These are phyloP conservation scores for Aschersonia sp. DNA, from an alignment of 2,329 filamentous ascomycete genomes.

Conservation along the genomic window DNA sequence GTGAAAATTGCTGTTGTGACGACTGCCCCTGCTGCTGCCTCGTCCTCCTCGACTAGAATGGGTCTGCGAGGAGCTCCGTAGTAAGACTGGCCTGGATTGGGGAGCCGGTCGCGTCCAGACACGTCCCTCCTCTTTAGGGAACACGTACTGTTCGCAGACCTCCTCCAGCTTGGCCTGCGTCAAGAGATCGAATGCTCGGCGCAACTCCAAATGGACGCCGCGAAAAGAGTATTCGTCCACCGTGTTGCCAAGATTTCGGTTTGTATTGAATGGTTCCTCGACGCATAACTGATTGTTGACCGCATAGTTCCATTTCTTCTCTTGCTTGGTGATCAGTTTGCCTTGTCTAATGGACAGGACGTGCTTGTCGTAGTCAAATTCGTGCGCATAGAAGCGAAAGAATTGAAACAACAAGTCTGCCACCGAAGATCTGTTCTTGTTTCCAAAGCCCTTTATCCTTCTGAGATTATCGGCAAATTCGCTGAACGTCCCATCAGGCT, in stretches of 20 bases:
- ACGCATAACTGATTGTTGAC: conserved; percentile 80
- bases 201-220: conserved; percentile 78
- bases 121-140: conserved; percentile 66
- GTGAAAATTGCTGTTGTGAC: conserved; percentile 24
- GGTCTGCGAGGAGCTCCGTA: conserved; percentile 48
- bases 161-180: conserved; percentile 65
- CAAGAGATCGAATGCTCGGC: conserved; percentile 74
- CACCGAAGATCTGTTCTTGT: conserved; percentile 65
- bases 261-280: conserved; percentile 88
- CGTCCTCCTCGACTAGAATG: conserved; percentile 33
- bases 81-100: conserved; percentile 38
- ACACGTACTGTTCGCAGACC: conserved; percentile 79
- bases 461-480: conserved; percentile 80
- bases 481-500: conserved; percentile 51
- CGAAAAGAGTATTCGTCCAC: conserved; percentile 90
- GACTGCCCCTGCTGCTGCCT: conserved; percentile 32
- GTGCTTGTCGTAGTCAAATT: conserved; percentile 75
- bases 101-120: conserved; percentile 42
- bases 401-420: conserved; percentile 89
- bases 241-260: conserved; percentile 85
- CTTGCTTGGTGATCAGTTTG: conserved; percentile 60
- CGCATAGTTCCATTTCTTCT: conserved; percentile 75
- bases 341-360: conserved; percentile 79
- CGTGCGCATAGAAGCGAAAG: conserved; percentile 87
- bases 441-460: conserved; percentile 58